phyloP scores from a whole-genome alignment of 1,284 basidiomycete species.

The Trichosporon asahii region DNA sequence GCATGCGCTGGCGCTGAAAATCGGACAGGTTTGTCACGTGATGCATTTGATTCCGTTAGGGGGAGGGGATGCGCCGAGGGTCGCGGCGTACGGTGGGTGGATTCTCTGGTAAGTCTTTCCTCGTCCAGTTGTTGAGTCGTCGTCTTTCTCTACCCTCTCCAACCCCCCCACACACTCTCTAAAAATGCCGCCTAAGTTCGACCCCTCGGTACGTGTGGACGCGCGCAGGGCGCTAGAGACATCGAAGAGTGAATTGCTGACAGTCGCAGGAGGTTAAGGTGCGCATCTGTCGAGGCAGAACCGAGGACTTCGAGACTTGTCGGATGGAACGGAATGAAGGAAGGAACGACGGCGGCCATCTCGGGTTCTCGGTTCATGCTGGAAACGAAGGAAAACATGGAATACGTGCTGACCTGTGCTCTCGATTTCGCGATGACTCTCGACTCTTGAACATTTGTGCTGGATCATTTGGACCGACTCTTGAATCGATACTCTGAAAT shows the following conservation, averaged over 20 bases:
- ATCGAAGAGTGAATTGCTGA: background rate
- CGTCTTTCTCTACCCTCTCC: conserved; percentile 12
- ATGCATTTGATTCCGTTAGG: background rate
- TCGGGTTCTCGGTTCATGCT: background rate
- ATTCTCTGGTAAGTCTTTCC: conserved; percentile 9
- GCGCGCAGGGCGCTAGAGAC: conserved; percentile 27
- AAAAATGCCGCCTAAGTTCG: conserved; percentile 53
- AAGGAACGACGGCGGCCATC: background rate
- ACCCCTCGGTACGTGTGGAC: conserved; percentile 49
- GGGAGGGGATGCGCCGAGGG: background rate
- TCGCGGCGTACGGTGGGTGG: conserved; percentile 5
- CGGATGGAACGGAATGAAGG: background rate
- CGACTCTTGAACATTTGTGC: background rate
- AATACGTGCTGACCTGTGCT: conserved; percentile 16
- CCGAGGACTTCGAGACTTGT: background rate
- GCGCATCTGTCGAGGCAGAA: conserved; percentile 7
- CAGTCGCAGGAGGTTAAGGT: conserved; percentile 21
- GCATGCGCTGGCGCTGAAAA: background rate
- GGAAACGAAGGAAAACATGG: background rate
- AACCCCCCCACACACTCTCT: conserved; percentile 11
- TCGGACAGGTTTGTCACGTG: background rate
- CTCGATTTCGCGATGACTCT: background rate
- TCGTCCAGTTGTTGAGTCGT: conserved; percentile 3
- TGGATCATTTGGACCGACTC: background rate
- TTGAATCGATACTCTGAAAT: background rate